These are phyloP conservation scores for Flaveria bidentis DNA, from an alignment of 129 eudicot species.

Conservation along the genomic window DNA sequence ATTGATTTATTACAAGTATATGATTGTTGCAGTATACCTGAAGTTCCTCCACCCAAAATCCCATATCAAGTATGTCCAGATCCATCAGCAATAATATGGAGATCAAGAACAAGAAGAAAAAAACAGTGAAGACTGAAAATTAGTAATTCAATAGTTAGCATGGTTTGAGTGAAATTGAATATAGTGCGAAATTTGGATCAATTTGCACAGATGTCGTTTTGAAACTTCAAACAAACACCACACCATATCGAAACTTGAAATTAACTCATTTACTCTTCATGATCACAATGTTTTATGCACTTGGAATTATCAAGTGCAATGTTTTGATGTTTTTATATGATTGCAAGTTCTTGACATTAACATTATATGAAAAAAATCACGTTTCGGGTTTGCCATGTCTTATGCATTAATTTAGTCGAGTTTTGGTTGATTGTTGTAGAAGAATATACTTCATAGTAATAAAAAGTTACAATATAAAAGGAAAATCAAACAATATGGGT, in stretches of 20 bases:
- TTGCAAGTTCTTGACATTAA: background rate
- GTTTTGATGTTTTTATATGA: background rate
- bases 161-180: slow-evolving; percentile 17
- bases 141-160: slow-evolving; percentile 15
- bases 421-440: too few species aligned
- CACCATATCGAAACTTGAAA: slow-evolving; percentile 22
- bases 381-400: background rate
- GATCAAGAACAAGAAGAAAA: slow-evolving; percentile 60
- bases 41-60: slow-evolving; percentile 58
- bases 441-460: too few species aligned
- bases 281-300: slow-evolving; percentile 11
- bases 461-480: too few species aligned
- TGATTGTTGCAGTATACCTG: slow-evolving; percentile 61
- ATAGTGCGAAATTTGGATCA: slow-evolving; percentile 13
- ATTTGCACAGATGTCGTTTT: background rate
- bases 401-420: background rate
- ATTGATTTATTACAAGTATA: background rate
- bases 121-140: slow-evolving; percentile 16
- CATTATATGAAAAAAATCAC: background rate
- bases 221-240: slow-evolving; percentile 16
- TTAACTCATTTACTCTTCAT: slow-evolving; percentile 32
- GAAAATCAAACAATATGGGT: too few species aligned
- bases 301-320: background rate
- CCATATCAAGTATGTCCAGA: slow-evolving; percentile 84
- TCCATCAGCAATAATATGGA: slow-evolving; percentile 85